These are phyloP conservation scores for Cyberlindnera euphorbiiphila DNA, from an alignment of 805 yeast species.

Conservation along the genomic window DNA sequence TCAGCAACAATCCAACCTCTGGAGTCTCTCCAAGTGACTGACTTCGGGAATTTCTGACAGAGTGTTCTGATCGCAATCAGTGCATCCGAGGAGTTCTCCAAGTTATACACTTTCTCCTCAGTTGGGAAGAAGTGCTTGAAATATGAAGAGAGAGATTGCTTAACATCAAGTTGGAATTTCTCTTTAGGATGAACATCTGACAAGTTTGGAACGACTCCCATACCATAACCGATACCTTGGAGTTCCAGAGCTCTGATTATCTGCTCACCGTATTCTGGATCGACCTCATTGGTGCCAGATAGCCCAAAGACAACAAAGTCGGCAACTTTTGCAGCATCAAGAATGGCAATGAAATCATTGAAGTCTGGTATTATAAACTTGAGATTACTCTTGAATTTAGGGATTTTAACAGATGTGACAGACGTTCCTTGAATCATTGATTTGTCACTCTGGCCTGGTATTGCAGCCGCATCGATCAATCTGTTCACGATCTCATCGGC, in stretches of 20 bases:
- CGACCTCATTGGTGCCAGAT: slow-evolving; percentile 83
- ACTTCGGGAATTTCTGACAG: slow-evolving; percentile 84
- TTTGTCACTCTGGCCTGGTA: slow-evolving; percentile 32
- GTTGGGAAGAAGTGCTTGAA: slow-evolving; percentile 76
- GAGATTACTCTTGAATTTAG: slow-evolving; percentile 70
- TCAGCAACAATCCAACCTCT: slow-evolving; percentile 87
- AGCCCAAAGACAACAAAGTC: slow-evolving; percentile 90
- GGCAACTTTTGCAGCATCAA: slow-evolving; percentile 85
- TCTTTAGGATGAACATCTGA: slow-evolving; percentile 63
- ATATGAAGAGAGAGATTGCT: slow-evolving; percentile 60
- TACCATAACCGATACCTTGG: slow-evolving; percentile 84
- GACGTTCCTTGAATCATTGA: slow-evolving; percentile 39
- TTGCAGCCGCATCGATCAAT: slow-evolving; percentile 39
- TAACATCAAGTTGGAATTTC: slow-evolving; percentile 69
- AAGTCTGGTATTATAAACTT: slow-evolving; percentile 71
- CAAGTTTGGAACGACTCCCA: slow-evolving; percentile 76
- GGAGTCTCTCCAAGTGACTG: slow-evolving; percentile 88
- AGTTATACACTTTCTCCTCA: slow-evolving; percentile 69
- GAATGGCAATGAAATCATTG: slow-evolving; percentile 57
- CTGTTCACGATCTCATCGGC: slow-evolving; percentile 49
- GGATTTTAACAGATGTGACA: slow-evolving; percentile 48
- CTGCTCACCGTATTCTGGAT: slow-evolving; percentile 77
- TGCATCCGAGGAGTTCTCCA: slow-evolving; percentile 69
- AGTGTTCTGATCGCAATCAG: slow-evolving; percentile 65
- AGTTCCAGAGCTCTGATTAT: slow-evolving; percentile 82